phyloP scores from a whole-genome alignment of 192 early-diverging fungal genomes.

The Entomortierella beljakovae region DNA sequence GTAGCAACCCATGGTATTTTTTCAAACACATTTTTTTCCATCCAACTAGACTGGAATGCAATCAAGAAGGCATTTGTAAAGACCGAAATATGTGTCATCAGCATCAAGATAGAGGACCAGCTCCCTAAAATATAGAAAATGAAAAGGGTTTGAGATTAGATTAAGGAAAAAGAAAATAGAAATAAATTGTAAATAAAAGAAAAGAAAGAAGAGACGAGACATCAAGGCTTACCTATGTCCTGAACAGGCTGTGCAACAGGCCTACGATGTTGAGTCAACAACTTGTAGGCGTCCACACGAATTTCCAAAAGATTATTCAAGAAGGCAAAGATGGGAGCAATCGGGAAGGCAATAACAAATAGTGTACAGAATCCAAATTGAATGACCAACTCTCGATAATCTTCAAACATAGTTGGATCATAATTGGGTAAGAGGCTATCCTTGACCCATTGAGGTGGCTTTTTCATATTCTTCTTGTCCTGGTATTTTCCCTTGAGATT shows the following conservation, averaged over 20 bases:
- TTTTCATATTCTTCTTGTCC: conserved; percentile 20
- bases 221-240: conserved; percentile 4
- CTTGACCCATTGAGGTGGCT: conserved; percentile 59
- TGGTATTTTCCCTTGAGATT: conserved; percentile 31
- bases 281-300: conserved; percentile 61
- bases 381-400: conserved; percentile 52
- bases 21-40: conserved; percentile 30
- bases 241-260: conserved; percentile 23
- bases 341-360: conserved; percentile 77
- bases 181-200: too few relatives aligned
- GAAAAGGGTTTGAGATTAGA: neutral
- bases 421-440: conserved; percentile 58
- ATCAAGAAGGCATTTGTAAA: conserved; percentile 55
- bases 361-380: conserved; percentile 78
- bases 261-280: conserved; percentile 39
- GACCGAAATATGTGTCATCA: conserved; percentile 53
- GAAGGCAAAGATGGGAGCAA: conserved; percentile 62
- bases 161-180: too few relatives aligned
- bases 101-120: conserved; percentile 50
- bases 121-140: conserved; percentile 37
- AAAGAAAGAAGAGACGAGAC: too few relatives aligned
- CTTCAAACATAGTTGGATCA: conserved; percentile 43
- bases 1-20: conserved; percentile 3
- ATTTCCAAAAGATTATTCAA: conserved; percentile 71
- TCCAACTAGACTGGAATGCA: conserved; percentile 57